Evolutionary conservation across 148 eudicot species (phyloP).

Genomic region (Heliamphora exappendiculata): DNA sequence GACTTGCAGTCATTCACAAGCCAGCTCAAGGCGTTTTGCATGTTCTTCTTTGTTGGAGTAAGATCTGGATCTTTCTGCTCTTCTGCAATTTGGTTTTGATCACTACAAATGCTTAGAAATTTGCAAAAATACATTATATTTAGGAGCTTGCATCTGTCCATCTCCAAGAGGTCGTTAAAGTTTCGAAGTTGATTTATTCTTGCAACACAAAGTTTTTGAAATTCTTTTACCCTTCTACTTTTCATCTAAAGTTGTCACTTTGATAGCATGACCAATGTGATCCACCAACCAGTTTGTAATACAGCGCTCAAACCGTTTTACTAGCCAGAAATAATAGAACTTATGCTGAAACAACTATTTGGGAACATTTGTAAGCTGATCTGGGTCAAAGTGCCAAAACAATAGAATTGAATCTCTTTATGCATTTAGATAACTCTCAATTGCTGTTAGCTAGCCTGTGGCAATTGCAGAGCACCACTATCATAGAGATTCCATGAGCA

Average conservation of each 20-base stretch:
- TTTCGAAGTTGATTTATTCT: neutral
- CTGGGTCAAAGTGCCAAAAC: neutral
- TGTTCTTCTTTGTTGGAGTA: slow-evolving; percentile 56
- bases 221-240: neutral
- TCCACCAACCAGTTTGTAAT: no score
- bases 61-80: neutral
- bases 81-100: slow-evolving; percentile 5
- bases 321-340: neutral
- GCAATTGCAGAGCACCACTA: neutral
- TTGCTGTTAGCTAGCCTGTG: neutral
- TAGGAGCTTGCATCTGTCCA: no score
- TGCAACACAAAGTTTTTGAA: neutral
- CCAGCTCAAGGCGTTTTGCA: slow-evolving; percentile 57
- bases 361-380: neutral
- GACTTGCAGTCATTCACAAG: slow-evolving; percentile 44
- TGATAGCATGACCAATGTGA: no score
- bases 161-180: neutral
- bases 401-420: neutral
- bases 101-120: no score
- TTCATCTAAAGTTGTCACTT: no score
- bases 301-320: no score
- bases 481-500: neutral
- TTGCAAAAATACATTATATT: no score
- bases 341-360: neutral
- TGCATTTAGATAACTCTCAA: neutral